Evolutionary conservation across 2,329 filamentous ascomycete genomes (phyloP).

Genomic region (Penicillium sp.): DNA sequence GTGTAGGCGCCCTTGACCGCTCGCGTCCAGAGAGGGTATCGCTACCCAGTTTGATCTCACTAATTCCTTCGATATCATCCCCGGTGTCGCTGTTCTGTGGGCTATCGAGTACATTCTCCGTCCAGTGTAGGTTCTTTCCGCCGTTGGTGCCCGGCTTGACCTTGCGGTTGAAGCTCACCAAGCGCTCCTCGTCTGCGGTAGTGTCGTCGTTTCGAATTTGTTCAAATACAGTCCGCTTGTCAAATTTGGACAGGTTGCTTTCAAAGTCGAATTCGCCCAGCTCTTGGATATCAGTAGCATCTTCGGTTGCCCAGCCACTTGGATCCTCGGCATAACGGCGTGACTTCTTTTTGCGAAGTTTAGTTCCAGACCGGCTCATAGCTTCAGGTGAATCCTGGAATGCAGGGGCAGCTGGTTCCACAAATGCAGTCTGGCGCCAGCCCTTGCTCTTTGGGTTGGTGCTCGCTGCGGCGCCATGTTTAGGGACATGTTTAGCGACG

Average conservation of each 20-base stretch:
- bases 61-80: conserved; percentile 52
- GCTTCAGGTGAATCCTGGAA: conserved; percentile 42
- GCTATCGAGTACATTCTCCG: conserved; percentile 81
- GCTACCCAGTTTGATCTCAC: conserved; percentile 46
- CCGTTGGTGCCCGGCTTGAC: conserved; percentile 66
- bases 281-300: conserved; percentile 91
- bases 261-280: conserved; percentile 94
- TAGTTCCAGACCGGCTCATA: conserved; percentile 30
- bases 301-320: conserved; percentile 93
- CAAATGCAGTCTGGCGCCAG: conserved; percentile 66
- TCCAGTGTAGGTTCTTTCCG: conserved; percentile 87
- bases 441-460: conserved; percentile 57
- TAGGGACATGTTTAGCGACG: conserved; percentile 36
- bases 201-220: conserved; percentile 87
- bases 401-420: conserved; percentile 51
- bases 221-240: conserved; percentile 88
- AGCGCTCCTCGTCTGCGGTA: conserved; percentile 82
- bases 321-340: conserved; percentile 55
- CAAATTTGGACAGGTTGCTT: conserved; percentile 85
- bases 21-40: conserved; percentile 48
- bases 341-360: conserved; percentile 49
- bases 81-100: conserved; percentile 73
- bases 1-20: conserved; percentile 39
- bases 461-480: conserved; percentile 34
- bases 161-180: conserved; percentile 82